Percentiles rank a stretch among this genome's conserved stretches.
phyloP scores from a whole-genome alignment of 371 early-diverging fungal species.

The Smittium mucronatum region DNA sequence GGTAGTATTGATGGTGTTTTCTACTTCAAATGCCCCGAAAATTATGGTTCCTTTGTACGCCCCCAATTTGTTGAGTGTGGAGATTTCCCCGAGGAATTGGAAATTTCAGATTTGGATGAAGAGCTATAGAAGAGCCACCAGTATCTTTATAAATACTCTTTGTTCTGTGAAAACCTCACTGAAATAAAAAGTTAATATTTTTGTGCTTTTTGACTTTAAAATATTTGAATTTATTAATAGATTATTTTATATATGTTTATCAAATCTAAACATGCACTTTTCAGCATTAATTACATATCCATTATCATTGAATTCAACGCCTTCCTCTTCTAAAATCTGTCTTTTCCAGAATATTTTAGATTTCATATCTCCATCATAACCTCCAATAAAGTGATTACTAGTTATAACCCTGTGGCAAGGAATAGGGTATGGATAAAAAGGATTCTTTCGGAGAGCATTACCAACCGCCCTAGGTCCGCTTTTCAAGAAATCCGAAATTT shows the following conservation, averaged over 20 bases:
- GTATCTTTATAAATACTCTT: background rate
- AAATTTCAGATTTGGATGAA: slow-evolving; percentile 23
- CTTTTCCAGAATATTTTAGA: slow-evolving; percentile 44
- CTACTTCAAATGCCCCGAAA: slow-evolving; percentile 56
- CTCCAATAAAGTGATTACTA: slow-evolving; percentile 50
- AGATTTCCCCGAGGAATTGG: slow-evolving; percentile 62
- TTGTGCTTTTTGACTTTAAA: too few species aligned
- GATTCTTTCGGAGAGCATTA: slow-evolving; percentile 57
- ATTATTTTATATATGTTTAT: too few species aligned
- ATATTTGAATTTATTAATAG: too few species aligned
- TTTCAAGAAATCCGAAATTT: slow-evolving; percentile 46
- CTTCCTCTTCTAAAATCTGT: slow-evolving; percentile 53
- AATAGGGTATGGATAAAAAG: slow-evolving; percentile 59
- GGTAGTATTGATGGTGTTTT: slow-evolving; percentile 56
- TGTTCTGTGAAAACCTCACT: too few species aligned
- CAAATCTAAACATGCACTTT: background rate
- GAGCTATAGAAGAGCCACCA: too few species aligned
- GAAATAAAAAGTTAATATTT: too few species aligned
- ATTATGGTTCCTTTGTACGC: slow-evolving; percentile 60
- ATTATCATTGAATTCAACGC: slow-evolving; percentile 46
- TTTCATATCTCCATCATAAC: slow-evolving; percentile 54
- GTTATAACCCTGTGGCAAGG: slow-evolving; percentile 74
- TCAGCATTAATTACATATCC: slow-evolving; percentile 36
- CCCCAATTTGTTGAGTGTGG: slow-evolving; percentile 66
- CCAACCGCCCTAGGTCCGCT: slow-evolving; percentile 62